phyloP scores from a whole-genome alignment of 257 asterid genomes.

The Plantago ovata region DNA sequence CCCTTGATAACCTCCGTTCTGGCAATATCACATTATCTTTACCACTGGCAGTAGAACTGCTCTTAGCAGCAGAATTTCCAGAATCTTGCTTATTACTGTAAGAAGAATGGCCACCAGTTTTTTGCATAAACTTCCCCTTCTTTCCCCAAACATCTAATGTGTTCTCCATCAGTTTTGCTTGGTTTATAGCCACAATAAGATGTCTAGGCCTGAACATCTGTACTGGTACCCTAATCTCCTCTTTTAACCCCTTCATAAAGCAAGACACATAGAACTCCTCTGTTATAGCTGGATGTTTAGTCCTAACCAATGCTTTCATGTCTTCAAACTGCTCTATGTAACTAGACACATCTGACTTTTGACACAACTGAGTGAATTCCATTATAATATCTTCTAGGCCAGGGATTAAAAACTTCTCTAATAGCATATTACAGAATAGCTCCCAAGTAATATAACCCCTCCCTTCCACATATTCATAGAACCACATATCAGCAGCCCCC shows the following conservation, averaged over 20 bases:
- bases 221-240: not conserved
- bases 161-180: too few species aligned
- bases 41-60: too few species aligned
- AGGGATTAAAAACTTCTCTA: not conserved
- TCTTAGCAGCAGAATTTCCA: too few species aligned
- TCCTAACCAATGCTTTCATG: not conserved
- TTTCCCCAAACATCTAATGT: not conserved
- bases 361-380: not conserved
- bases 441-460: not conserved
- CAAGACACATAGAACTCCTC: not conserved
- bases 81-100: too few species aligned
- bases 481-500: too few species aligned
- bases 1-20: too few species aligned
- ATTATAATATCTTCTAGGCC: not conserved
- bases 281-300: too few species aligned
- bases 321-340: not conserved
- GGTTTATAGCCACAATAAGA: not conserved
- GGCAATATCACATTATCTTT: too few species aligned
- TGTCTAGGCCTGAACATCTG: not conserved
- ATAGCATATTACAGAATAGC: too few species aligned
- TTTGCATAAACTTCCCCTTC: not conserved
- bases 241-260: not conserved
- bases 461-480: not conserved
- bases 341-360: too few species aligned
- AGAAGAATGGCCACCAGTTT: too few species aligned